phyloP scores from a whole-genome alignment of 495 filamentous ascomycete genomes.

The Penicillium cataractarum region DNA sequence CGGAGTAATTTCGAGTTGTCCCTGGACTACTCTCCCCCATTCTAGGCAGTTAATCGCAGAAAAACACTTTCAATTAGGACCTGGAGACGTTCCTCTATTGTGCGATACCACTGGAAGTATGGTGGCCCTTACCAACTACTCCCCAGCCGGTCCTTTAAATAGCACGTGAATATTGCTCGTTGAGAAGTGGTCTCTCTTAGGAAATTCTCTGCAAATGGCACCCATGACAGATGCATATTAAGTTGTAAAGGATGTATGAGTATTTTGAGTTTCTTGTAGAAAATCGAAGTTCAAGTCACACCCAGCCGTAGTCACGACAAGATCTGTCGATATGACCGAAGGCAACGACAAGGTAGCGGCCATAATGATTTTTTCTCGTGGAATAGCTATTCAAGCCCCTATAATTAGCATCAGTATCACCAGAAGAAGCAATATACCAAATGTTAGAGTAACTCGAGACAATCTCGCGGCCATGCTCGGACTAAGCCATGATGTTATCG shows the following conservation, averaged over 20 bases:
- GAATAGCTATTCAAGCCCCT: not conserved
- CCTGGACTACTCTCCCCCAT: too few species aligned
- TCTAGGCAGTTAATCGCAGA: too few species aligned
- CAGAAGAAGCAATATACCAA: not conserved
- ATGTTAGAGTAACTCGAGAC: not conserved
- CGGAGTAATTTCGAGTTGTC: not conserved
- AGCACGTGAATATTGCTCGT: not conserved
- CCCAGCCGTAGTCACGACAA: not conserved
- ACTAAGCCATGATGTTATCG: not conserved
- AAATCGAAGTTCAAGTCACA: not conserved
- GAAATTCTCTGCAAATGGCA: not conserved
- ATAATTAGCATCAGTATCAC: not conserved
- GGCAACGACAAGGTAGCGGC: not conserved
- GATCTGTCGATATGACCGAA: not conserved
- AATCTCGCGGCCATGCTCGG: not conserved
- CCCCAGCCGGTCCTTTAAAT: not conserved
- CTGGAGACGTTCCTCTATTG: not conserved
- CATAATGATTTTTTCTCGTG: not conserved
- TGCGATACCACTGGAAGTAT: not conserved
- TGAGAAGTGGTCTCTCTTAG: not conserved
- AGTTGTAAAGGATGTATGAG: not conserved
- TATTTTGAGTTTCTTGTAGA: not conserved
- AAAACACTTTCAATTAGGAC: too few species aligned
- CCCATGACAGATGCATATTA: not conserved
- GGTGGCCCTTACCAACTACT: not conserved